These are phyloP conservation scores for Eucalyptus polyanthemos DNA, from an alignment of 345 rosid genomes.

Conservation along the genomic window DNA sequence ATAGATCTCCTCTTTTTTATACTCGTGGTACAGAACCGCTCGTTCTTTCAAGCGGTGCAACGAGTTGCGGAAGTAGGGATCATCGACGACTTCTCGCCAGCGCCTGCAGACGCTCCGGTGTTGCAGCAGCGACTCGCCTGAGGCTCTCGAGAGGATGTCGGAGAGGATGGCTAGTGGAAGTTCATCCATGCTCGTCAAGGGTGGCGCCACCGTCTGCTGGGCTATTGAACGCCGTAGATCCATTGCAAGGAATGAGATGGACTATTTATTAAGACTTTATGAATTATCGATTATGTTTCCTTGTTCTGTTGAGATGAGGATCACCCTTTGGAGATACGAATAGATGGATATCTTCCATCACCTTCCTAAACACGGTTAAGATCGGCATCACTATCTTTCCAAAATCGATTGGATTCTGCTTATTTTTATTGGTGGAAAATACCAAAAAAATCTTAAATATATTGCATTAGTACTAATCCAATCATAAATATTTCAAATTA, in stretches of 20 bases:
- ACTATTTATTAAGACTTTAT: neutral
- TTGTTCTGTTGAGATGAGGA: neutral
- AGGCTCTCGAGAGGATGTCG: neutral
- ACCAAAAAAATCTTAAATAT: no score
- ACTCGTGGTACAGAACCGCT: neutral
- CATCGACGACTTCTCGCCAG: neutral
- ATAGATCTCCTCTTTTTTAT: neutral
- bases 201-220: neutral
- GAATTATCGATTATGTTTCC: neutral
- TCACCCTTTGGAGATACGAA: neutral
- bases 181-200: neutral
- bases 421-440: no score
- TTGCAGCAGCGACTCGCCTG: neutral
- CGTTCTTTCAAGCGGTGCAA: neutral
- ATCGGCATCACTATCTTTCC: no score
- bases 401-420: no score
- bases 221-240: neutral
- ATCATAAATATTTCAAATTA: no score
- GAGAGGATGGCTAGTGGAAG: neutral
- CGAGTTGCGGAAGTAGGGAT: neutral
- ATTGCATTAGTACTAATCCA: no score
- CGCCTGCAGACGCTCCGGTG: neutral
- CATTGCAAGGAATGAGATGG: neutral
- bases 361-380: no score
- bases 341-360: no score